Evolutionary conservation across 2,329 filamentous ascomycete species (phyloP), one percentile per base, ranked within the genome.

Genomic region (Aspergillus sp.): DNA sequence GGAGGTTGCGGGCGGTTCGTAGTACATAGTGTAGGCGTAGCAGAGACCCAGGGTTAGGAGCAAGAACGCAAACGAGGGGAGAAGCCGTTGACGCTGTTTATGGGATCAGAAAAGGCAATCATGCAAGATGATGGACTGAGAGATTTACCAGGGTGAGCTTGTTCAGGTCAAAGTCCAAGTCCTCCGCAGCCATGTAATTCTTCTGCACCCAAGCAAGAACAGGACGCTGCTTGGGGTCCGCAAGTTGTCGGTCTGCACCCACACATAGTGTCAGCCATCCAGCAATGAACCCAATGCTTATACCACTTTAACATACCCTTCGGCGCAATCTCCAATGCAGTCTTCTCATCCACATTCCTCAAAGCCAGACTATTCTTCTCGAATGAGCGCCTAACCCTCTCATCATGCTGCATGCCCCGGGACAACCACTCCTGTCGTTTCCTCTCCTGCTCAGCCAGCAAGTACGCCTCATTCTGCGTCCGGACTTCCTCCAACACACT

Each of bases 371-470:
- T 78, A 58, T 74, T 77, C 55, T 68, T 70, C 54, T 72, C 68
- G 17, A 74, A 56, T 54, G 73, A 70, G 17, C 63, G 70, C 60
- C 68, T 66, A 41, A 75, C 21, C 48, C 67, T 70, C 59, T 77
- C 75, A 11, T 66, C 68, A 39, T 78, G 72, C 61, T 73, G 70
- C 30, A 79, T 77, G 64, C 85, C 84, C n/a, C 80, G 80, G 8
- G 77, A 71, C 27, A 84, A 77, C 83, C 84, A 86, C 57, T 78
- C 73, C 49, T 77, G 78, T 42, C 82, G 82, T 66, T 83, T 79
- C 44, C 71, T 67, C 63, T 81, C 77, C 70, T 84, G 79, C 59
- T 81, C 75, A 8, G 74, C 69, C 55, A 76, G 62, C 6, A 75
- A 62, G n/a, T 71, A 68, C 38, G 73, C 74, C 57, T 80, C 76